Base-by-base conservation (phyloP, 2,329 filamentous ascomycete species). In the Xylariaceae sp. region DNA sequence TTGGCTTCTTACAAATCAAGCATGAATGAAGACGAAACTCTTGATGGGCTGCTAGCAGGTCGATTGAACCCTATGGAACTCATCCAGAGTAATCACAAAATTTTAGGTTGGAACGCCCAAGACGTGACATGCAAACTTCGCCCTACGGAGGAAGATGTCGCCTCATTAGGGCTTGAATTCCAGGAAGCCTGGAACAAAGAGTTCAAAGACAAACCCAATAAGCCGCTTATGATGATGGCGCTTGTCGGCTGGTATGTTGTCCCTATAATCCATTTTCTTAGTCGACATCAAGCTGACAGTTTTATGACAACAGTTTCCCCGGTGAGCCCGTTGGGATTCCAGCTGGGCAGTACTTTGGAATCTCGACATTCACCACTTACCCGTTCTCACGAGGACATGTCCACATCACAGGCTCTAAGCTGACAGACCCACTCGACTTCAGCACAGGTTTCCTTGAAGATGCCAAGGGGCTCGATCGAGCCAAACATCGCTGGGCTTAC, bases 341-440 rank as follows among this genome's bases (percentile, higher is more conserved):
- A 0, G 57, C 62, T 0, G 67, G 61, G 37, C 80, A 85, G 57
- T 85, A 85, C 57, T 70, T 84, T 24, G 77, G 77, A 0, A 65
- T 79, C 10, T 79, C 74, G 0, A 74, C 73, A 3, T 87, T 82
- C 68, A 82, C 79, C 0, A 75, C 76, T 0, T 85, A 87, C 63
- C 84, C 85, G 0, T 82, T 79, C 64, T 86, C 82, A 1, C 79
- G 83, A 0, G 85, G 85, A 2, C 74, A 76, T 50, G 77, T 87
- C 51, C 84, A 88, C 70, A 85, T 87, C 63, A 78, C 74, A 0
- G 74, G 75, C 0, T 10, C 53, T 15, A 6, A 30, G 21, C 3
- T 47, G 9, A 18, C 13, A 20, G 54, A 56, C 37, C 40, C 43
- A 2, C 30, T 48, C 1, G 50, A 61, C 18, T 53, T 50, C 27